Conservation (phyloP, 352 stramenopile genomes). For the Phytophthora sojae region DNA sequence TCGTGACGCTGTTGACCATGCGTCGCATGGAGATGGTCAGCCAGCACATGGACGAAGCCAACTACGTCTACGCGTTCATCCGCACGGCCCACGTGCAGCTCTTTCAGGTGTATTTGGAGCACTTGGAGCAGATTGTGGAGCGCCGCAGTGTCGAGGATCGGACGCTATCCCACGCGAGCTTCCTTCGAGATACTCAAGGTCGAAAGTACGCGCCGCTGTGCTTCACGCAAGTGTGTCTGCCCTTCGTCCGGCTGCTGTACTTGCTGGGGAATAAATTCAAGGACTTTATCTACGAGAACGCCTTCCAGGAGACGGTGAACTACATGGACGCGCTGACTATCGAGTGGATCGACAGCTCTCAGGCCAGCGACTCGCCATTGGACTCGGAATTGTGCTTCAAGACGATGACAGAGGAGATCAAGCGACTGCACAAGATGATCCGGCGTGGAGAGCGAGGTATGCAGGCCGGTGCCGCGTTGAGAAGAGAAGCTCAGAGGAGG, state of each 20-base stretch:
- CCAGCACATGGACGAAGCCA: slow-evolving; percentile 47
- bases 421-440: slow-evolving; percentile 42
- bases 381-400: slow-evolving; percentile 45
- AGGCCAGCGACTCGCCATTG: slow-evolving; percentile 8
- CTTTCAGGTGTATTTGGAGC: slow-evolving; percentile 36
- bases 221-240: slow-evolving; percentile 50
- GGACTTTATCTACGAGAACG: slow-evolving; percentile 51
- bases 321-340: slow-evolving; percentile 35
- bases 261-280: slow-evolving; percentile 56
- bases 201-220: slow-evolving; percentile 44
- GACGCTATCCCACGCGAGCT: slow-evolving; percentile 26
- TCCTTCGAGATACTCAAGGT: slow-evolving; percentile 32
- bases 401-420: slow-evolving; percentile 36
- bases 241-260: slow-evolving; percentile 46
- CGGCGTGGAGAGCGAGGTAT: slow-evolving; percentile 24
- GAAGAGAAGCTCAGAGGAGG: slow-evolving; percentile 13
- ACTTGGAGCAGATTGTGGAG: slow-evolving; percentile 44
- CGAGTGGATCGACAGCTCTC: slow-evolving; percentile 29
- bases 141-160: slow-evolving; percentile 40
- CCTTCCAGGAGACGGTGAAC: slow-evolving; percentile 37
- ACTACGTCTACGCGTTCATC: slow-evolving; percentile 46
- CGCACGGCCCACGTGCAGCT: slow-evolving; percentile 34
- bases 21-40: slow-evolving; percentile 45
- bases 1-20: slow-evolving; percentile 45
- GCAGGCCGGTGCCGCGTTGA: slow-evolving; percentile 13